Conservation (phyloP, 1,284 basidiomycete species). For the Wolfiporia cocos region DNA sequence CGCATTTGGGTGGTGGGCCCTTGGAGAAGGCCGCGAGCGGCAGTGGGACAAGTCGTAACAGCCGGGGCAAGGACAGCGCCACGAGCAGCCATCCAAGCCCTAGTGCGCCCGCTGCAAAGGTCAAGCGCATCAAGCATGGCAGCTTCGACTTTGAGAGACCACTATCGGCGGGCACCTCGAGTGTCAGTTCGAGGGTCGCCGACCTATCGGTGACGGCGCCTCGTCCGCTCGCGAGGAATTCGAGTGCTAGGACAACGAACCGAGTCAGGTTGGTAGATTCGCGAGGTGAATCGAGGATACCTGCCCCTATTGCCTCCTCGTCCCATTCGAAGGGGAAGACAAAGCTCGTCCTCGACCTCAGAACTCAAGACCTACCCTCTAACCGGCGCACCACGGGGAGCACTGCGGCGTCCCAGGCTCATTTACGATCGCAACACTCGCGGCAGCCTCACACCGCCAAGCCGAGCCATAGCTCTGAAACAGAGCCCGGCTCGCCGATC, state of each 20-base stretch:
- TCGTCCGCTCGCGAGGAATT: constrained; percentile 14
- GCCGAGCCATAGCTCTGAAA: constrained; percentile 10
- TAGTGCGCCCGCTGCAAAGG: constrained; percentile 15
- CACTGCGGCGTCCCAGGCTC: constrained; percentile 9
- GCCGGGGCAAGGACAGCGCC: constrained; percentile 19
- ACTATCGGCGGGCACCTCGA: constrained; percentile 15
- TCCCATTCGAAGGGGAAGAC: constrained; percentile 11
- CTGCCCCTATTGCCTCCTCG: constrained; percentile 3
- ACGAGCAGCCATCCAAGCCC: constrained; percentile 5
- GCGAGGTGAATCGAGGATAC: constrained; percentile 4
- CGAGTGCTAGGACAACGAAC: constrained; percentile 9
- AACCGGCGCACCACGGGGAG: constrained; percentile 11
- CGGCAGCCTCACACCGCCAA: neutral
- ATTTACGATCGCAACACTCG: constrained; percentile 3
- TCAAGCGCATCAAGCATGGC: constrained; percentile 45
- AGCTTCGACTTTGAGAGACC: constrained; percentile 70
- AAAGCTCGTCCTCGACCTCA: constrained; percentile 12
- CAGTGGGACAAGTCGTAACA: constrained; percentile 20
- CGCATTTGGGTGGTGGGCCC: constrained; percentile 15
- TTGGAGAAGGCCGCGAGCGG: constrained; percentile 24
- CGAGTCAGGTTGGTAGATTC: constrained; percentile 7
- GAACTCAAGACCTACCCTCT: constrained; percentile 13
- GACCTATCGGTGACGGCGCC: constrained; percentile 11
- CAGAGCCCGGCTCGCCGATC: constrained; percentile 18
- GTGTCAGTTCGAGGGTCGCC: constrained; percentile 17